Evolutionary conservation across 2,329 filamentous ascomycete species (phyloP), one percentile per base, ranked within the genome.

Genomic region (Xylariaceae sp.): DNA sequence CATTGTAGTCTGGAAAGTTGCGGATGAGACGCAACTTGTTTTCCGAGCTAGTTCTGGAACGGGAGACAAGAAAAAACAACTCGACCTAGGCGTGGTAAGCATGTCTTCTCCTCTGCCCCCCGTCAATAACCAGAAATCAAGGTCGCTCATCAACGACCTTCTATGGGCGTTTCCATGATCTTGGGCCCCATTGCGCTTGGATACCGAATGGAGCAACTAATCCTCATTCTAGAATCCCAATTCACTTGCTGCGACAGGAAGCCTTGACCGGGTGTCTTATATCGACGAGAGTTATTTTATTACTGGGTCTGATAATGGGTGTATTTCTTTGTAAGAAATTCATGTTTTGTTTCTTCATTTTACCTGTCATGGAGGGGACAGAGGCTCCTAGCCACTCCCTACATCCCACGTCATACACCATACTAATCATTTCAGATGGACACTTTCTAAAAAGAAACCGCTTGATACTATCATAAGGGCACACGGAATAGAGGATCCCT

Each of bases 11-110:
- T 99, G 94, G 94, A 96, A 96, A 72, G 92, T 99, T 1, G 84
- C 89, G 4, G 94, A 99, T 65, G 92, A 99, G 74, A 89, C 88
- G 1, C 94, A 99, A 69, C 81, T 99, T 6, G 92, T 97, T 1
- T 99, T 97, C 72, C 86, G 92, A 45, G 92, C 92, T 54, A 87
- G 85, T 40, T 72, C 74, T 55, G 87, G 85, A 36, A 72, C 74
- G 9, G 76, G 78, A 22, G 78, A 80, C 58, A 81, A 80, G 63
- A 83, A 81, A 63, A 81, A 53, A 43, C 42, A 55, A 40, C 47
- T 53, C 26, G 44, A 49, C 21, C 34, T 30, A 22, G 58, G 55
- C 10, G 48, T 58, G 43, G 56, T 58, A 54, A 54, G 54, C 19
- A 43, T 1, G 7, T 30, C 19, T 19, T n/a, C 12, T 34, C 15